These are phyloP conservation scores for Aureobasidium mangrovei DNA, from an alignment of 2,329 filamentous ascomycete species.

Conservation along the genomic window DNA sequence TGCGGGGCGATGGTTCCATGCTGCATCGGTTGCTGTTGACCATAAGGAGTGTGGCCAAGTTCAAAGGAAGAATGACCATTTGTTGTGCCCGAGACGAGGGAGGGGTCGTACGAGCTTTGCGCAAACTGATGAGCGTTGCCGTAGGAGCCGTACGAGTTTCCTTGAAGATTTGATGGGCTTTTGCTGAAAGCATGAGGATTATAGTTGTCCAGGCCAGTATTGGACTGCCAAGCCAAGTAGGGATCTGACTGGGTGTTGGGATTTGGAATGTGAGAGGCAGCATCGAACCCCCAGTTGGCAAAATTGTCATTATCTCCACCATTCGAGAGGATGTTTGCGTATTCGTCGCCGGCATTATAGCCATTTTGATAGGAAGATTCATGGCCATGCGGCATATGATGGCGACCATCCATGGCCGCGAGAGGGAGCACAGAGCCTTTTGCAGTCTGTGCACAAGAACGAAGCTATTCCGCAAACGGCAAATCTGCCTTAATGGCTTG, in stretches of 20 bases:
- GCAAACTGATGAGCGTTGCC: constrained; percentile 13
- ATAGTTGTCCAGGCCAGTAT: constrained; percentile 18
- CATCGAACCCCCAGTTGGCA: constrained; percentile 13
- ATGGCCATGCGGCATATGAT: constrained; percentile 23
- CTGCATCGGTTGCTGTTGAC: constrained; percentile 15
- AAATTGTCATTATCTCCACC: constrained; percentile 13
- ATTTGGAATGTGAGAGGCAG: constrained; percentile 11
- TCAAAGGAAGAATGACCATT: not conserved
- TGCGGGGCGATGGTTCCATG: constrained; percentile 25
- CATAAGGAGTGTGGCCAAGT: constrained; percentile 13
- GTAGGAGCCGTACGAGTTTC: constrained; percentile 18
- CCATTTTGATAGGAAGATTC: constrained; percentile 20
- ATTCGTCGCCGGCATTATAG: constrained; percentile 16
- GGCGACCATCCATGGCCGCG: constrained; percentile 13
- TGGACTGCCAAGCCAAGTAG: constrained; percentile 17
- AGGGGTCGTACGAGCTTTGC: constrained; percentile 15
- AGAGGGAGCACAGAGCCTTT: constrained; percentile 7
- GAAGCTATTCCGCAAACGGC: constrained; percentile 15
- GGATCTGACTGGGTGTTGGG: constrained; percentile 14
- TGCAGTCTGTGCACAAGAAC: constrained; percentile 9
- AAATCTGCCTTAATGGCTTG: constrained; percentile 14
- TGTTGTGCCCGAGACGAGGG: constrained; percentile 6
- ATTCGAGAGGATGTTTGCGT: constrained; percentile 9
- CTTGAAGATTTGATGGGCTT: constrained; percentile 15
- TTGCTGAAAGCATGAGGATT: constrained; percentile 18